Evolutionary conservation across 768 basidiomycete genomes (phyloP).

Genomic region (Termitomyces sp.): DNA sequence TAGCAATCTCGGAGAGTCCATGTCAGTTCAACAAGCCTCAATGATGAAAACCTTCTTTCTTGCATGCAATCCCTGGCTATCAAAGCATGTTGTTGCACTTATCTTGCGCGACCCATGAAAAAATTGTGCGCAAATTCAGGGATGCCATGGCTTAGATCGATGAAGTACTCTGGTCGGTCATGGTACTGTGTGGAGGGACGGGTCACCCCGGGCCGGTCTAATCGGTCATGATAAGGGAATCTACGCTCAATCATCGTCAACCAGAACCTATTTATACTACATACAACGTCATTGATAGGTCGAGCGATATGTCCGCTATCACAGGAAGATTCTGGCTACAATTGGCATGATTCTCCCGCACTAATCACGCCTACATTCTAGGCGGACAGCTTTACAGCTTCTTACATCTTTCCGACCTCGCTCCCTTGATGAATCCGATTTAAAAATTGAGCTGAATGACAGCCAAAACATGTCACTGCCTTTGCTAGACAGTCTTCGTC

Average conservation of each 20-base stretch:
- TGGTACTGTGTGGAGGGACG: no score
- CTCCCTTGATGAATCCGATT: background rate
- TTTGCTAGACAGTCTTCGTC: background rate
- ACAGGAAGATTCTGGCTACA: background rate
- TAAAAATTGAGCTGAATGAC: background rate
- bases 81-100: no score
- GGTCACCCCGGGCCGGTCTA: no score
- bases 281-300: no score
- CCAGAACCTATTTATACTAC: no score
- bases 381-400: background rate
- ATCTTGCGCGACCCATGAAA: background rate
- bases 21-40: background rate
- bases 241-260: no score
- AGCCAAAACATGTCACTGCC: background rate
- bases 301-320: no score
- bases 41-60: background rate
- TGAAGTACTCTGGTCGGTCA: no score
- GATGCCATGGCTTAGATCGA: background rate
- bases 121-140: background rate
- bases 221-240: no score
- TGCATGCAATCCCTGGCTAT: background rate
- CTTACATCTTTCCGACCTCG: background rate
- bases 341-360: background rate
- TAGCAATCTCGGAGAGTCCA: no score
- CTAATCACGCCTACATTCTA: background rate